Percentiles rank a stretch among this genome's conserved stretches.
phyloP scores from a whole-genome alignment of 768 basidiomycete species.

The Naganishia vishniacii region DNA sequence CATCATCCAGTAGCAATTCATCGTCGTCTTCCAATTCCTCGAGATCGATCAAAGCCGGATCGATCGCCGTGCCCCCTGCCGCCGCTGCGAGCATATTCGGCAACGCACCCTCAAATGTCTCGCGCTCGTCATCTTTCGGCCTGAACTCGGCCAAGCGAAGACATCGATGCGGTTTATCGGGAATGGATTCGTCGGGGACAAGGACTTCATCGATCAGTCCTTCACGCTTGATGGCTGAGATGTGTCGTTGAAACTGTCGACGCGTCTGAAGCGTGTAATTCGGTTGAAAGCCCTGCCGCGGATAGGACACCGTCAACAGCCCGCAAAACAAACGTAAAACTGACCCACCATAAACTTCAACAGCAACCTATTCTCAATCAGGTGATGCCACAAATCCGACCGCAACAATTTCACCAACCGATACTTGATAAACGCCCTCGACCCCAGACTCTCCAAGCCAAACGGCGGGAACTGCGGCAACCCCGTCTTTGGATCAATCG shows the following conservation, averaged over 20 bases:
- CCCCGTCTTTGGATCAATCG: not conserved
- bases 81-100: not conserved
- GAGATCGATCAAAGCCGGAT: not conserved
- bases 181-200: slow-evolving; percentile 2
- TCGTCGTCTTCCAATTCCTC: slow-evolving; percentile 10
- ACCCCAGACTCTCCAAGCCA: slow-evolving; percentile 10
- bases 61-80: not conserved
- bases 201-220: slow-evolving; percentile 25
- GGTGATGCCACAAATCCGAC: slow-evolving; percentile 26
- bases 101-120: slow-evolving; percentile 16
- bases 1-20: slow-evolving; percentile 3
- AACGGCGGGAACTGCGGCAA: slow-evolving; percentile 26
- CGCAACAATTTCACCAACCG: slow-evolving; percentile 20
- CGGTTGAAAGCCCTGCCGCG: slow-evolving; percentile 20
- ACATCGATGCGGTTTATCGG: slow-evolving; percentile 17
- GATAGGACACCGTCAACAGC: too few species aligned
- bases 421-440: slow-evolving; percentile 20
- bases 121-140: slow-evolving; percentile 7
- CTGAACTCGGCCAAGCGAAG: slow-evolving; percentile 26
- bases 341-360: slow-evolving; percentile 23
- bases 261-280: not conserved
- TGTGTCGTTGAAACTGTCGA: slow-evolving; percentile 9
- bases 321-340: not conserved
- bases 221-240: slow-evolving; percentile 9
- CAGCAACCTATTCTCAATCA: slow-evolving; percentile 26